phyloP scores from a whole-genome alignment of 805 yeast genomes.

The Wickerhamomyces strasburgensis region DNA sequence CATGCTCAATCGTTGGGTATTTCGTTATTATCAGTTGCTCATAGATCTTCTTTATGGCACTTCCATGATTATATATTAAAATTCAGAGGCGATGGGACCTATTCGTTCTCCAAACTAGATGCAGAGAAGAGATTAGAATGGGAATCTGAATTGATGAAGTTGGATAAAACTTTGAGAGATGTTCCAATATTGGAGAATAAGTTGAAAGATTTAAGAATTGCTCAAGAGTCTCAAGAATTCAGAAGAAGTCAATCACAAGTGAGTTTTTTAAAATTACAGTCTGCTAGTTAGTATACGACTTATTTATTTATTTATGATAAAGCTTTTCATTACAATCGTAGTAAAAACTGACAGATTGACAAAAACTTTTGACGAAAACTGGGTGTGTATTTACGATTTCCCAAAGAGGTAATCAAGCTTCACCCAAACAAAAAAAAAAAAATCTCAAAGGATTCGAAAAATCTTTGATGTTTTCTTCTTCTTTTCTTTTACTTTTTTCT shows the following conservation, averaged over 20 bases:
- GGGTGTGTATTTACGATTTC: too few species aligned
- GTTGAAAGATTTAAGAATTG: slow-evolving; percentile 57
- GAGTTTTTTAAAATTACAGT: slow-evolving; percentile 16
- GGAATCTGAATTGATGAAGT: slow-evolving; percentile 69
- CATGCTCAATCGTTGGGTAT: slow-evolving; percentile 77
- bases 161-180: slow-evolving; percentile 68
- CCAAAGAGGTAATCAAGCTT: too few species aligned
- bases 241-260: slow-evolving; percentile 27
- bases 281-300: not conserved
- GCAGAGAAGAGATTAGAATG: slow-evolving; percentile 67
- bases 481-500: too few species aligned
- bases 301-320: too few species aligned
- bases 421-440: too few species aligned
- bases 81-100: slow-evolving; percentile 81
- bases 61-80: slow-evolving; percentile 80
- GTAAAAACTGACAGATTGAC: too few species aligned
- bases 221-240: slow-evolving; percentile 31
- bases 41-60: slow-evolving; percentile 88
- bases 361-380: too few species aligned
- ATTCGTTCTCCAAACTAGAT: slow-evolving; percentile 56
- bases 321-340: too few species aligned
- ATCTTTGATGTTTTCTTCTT: too few species aligned
- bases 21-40: slow-evolving; percentile 85
- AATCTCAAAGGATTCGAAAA: too few species aligned
- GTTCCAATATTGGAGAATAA: slow-evolving; percentile 64